phyloP scores from a whole-genome alignment of 2,329 filamentous ascomycete genomes.

The Furcasterigmium sp. region DNA sequence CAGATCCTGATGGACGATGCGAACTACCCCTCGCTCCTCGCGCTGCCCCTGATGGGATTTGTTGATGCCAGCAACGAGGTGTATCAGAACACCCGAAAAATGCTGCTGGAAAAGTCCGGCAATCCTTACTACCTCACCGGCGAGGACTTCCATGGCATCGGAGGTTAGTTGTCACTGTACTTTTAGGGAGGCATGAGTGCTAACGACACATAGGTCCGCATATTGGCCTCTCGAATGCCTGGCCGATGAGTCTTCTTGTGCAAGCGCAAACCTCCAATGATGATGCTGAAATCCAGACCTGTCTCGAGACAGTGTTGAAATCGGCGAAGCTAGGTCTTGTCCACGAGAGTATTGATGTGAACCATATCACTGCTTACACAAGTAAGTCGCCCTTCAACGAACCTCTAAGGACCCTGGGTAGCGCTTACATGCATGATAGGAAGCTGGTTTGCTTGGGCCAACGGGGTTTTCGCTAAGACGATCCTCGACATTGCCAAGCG shows the following conservation, averaged over 20 bases:
- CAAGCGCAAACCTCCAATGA: constrained; percentile 85
- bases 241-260: constrained; percentile 93
- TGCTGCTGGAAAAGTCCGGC: constrained; percentile 65
- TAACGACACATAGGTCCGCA: too few relatives aligned
- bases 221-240: constrained; percentile 83
- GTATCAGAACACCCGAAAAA: constrained; percentile 82
- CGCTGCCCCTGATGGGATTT: constrained; percentile 75
- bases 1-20: constrained; percentile 85
- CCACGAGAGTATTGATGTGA: constrained; percentile 89
- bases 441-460: constrained; percentile 96
- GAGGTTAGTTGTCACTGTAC: too few relatives aligned
- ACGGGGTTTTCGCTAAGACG: constrained; percentile 90
- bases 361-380: constrained; percentile 62
- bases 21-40: constrained; percentile 76
- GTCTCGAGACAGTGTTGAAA: constrained; percentile 68
- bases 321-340: constrained; percentile 74
- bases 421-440: constrained; percentile 28
- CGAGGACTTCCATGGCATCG: constrained; percentile 76
- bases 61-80: constrained; percentile 57
- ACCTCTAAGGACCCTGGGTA: background rate
- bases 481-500: constrained; percentile 83
- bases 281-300: constrained; percentile 73
- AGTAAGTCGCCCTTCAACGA: constrained; percentile 36
- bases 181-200: too few relatives aligned
- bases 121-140: constrained; percentile 90